phyloP scores from a whole-genome alignment of 2,329 filamentous ascomycete genomes.

The Ilyonectria destructans region DNA sequence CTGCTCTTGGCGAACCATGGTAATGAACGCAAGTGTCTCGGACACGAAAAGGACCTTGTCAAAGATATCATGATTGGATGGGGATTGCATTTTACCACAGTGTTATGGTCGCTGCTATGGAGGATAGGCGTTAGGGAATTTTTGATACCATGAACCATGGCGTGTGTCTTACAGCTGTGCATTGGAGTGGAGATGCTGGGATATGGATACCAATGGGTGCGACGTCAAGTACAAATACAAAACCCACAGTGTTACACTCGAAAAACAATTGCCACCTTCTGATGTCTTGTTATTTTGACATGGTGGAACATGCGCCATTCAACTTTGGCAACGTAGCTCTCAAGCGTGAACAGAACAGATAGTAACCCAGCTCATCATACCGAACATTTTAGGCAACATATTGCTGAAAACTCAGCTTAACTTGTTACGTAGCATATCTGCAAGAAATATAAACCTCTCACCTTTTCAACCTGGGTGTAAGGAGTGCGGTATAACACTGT shows the following conservation, averaged over 20 bases:
- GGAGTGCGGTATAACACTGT: too few species aligned
- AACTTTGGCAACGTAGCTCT: too few species aligned
- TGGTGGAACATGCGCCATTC: too few species aligned
- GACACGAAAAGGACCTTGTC: neutral
- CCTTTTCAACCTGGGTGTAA: too few species aligned
- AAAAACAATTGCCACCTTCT: neutral
- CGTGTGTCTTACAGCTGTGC: slow-evolving; percentile 29
- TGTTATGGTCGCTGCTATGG: slow-evolving; percentile 31
- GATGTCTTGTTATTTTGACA: too few species aligned
- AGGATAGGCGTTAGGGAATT: slow-evolving; percentile 38
- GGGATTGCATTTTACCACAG: slow-evolving; percentile 24
- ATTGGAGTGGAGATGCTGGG: slow-evolving; percentile 19
- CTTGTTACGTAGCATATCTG: too few species aligned
- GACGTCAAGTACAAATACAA: slow-evolving; percentile 3
- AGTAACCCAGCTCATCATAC: too few species aligned
- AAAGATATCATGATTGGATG: slow-evolving; percentile 13
- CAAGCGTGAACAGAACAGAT: too few species aligned
- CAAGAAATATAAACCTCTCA: too few species aligned
- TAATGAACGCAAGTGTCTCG: slow-evolving; percentile 25
- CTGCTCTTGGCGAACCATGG: slow-evolving; percentile 69
- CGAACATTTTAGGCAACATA: too few species aligned
- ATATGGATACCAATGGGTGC: slow-evolving; percentile 35
- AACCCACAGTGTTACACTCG: neutral
- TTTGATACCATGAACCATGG: slow-evolving; percentile 28
- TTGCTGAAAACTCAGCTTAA: too few species aligned